Percentiles rank a stretch among this genome's conserved stretches.
These are phyloP conservation scores for Microsporum audouinii DNA, from an alignment of 2,329 filamentous ascomycete genomes.

Conservation along the genomic window DNA sequence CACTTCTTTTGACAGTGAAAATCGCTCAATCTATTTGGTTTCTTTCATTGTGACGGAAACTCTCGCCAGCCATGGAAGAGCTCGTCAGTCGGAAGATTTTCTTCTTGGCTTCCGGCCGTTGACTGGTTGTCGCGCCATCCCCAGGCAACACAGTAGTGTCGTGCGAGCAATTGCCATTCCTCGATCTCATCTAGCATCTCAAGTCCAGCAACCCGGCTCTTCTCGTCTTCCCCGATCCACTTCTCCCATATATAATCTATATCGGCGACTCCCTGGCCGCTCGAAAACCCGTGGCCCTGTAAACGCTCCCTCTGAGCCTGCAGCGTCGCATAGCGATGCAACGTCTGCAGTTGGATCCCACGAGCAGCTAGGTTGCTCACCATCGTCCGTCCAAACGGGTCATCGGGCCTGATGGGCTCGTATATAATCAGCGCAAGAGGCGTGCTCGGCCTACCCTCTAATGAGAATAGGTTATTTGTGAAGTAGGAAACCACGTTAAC, in stretches of 20 bases:
- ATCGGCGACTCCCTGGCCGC: constrained; percentile 46
- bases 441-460: constrained; percentile 26
- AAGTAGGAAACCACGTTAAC: constrained; percentile 56
- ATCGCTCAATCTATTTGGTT: constrained; percentile 4
- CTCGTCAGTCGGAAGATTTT: constrained; percentile 27
- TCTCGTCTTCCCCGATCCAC: constrained; percentile 62
- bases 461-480: constrained; percentile 37
- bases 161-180: constrained; percentile 77
- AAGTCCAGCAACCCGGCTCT: constrained; percentile 62
- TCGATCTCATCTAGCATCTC: constrained; percentile 93
- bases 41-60: constrained; percentile 21
- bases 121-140: constrained; percentile 53
- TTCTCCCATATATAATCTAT: constrained; percentile 61
- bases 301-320: constrained; percentile 59
- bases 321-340: constrained; percentile 59
- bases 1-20: neutral
- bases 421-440: constrained; percentile 61
- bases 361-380: constrained; percentile 73
- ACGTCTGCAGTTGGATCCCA: constrained; percentile 71
- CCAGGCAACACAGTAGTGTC: constrained; percentile 86
- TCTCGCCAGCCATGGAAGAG: constrained; percentile 29
- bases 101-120: neutral
- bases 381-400: constrained; percentile 88
- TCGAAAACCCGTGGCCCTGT: constrained; percentile 52
- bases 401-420: constrained; percentile 73